phyloP scores from a whole-genome alignment of 2,329 filamentous ascomycete genomes.

The Aspergillus novoparasiticus region DNA sequence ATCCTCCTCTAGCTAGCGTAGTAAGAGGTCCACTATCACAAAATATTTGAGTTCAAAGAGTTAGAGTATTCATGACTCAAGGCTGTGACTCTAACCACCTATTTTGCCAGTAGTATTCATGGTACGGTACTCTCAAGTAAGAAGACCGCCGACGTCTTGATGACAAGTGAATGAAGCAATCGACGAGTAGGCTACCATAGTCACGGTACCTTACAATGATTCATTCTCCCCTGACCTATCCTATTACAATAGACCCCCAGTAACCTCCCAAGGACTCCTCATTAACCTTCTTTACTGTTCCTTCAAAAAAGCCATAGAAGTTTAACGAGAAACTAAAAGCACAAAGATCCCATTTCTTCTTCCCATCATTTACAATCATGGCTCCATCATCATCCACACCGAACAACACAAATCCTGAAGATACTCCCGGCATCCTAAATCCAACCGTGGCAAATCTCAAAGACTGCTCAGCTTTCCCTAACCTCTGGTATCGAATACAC shows the following conservation, averaged over 20 bases:
- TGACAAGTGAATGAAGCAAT: not conserved
- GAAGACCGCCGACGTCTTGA: not conserved
- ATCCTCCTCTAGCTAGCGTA: too few relatives aligned
- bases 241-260: too few relatives aligned
- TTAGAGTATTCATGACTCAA: not conserved
- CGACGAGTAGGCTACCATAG: not conserved
- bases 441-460: not conserved
- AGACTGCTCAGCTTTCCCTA: not conserved
- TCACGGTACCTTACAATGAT: too few relatives aligned
- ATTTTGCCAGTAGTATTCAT: not conserved
- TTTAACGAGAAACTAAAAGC: not conserved
- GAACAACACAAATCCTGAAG: accelerated
- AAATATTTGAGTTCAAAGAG: not conserved
- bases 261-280: too few relatives aligned
- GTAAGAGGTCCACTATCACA: too few relatives aligned
- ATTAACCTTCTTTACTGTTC: not conserved
- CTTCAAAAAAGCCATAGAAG: not conserved
- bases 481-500: constrained; percentile 28
- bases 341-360: not conserved
- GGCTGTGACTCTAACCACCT: too few relatives aligned
- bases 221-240: too few relatives aligned
- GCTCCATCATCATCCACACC: not conserved
- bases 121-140: not conserved
- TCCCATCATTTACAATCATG: not conserved
- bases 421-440: not conserved